phyloP scores from a whole-genome alignment of 345 rosid genomes.

The Combretum micranthum region DNA sequence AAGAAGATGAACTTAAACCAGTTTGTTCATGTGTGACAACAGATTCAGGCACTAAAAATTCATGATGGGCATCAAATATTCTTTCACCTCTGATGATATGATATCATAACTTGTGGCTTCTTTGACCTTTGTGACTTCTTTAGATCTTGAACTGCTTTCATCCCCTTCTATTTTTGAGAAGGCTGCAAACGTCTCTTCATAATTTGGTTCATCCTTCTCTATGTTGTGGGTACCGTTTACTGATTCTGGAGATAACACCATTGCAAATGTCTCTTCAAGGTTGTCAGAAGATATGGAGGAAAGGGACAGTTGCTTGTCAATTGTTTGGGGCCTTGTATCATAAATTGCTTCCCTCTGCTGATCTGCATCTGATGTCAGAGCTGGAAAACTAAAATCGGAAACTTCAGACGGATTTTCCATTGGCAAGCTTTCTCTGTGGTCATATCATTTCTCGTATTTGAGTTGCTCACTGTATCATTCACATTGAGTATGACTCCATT shows the following conservation, averaged over 20 bases:
- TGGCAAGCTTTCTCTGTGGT: constrained; percentile 26
- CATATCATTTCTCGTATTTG: constrained; percentile 18
- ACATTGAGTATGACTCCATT: constrained; percentile 41
- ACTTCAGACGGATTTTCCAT: constrained; percentile 26
- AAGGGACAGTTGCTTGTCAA: constrained; percentile 47
- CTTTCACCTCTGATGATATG: constrained; percentile 16
- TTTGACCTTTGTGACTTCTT: constrained; percentile 25
- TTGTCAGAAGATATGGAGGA: constrained; percentile 51
- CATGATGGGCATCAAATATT: constrained; percentile 24
- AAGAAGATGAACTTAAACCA: constrained; percentile 23
- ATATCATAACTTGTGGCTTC: constrained; percentile 14
- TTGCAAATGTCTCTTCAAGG: constrained; percentile 35
- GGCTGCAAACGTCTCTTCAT: no score
- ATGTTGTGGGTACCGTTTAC: neutral
- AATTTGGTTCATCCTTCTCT: no score
- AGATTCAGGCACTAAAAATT: constrained; percentile 18
- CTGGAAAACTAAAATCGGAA: constrained; percentile 26
- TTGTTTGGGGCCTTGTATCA: constrained; percentile 73
- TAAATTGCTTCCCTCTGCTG: constrained; percentile 68
- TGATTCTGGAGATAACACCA: constrained; percentile 13
- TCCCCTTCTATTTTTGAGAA: constrained; percentile 1
- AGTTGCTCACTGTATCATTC: constrained; percentile 18
- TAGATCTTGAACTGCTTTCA: constrained; percentile 26
- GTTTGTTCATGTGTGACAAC: constrained; percentile 22
- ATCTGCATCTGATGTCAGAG: constrained; percentile 21